These are phyloP conservation scores for Candida orba DNA, from an alignment of 805 yeast species.

Conservation along the genomic window DNA sequence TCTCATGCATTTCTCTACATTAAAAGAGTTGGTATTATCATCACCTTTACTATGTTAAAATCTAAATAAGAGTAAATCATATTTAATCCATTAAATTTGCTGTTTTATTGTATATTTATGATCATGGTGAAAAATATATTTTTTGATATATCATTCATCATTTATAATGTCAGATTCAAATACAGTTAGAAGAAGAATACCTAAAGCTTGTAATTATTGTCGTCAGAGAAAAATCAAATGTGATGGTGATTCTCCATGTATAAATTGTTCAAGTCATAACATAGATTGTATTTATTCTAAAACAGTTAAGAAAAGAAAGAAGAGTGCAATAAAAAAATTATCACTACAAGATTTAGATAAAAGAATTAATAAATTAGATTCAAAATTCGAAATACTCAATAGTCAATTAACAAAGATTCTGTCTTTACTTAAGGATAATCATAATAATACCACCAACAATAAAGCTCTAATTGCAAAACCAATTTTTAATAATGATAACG, in stretches of 20 bases:
- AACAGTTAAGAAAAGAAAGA: conserved; percentile 18
- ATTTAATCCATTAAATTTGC: too few species aligned
- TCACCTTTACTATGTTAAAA: too few species aligned
- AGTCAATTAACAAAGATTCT: conserved; percentile 11
- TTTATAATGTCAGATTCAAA: neutral
- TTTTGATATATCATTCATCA: neutral
- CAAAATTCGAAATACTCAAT: conserved; percentile 11
- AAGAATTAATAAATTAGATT: conserved; percentile 15
- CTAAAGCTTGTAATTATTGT: conserved; percentile 35
- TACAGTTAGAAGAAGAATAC: conserved; percentile 25
- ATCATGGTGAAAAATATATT: neutral
- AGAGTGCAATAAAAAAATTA: conserved; percentile 13
- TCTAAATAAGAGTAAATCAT: too few species aligned
- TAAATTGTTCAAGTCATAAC: conserved; percentile 78
- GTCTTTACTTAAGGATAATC: conserved; percentile 6
- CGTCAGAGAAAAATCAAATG: conserved; percentile 36
- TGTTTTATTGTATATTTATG: too few species aligned
- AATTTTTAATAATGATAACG: neutral
- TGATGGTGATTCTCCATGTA: conserved; percentile 43
- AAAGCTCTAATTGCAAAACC: neutral
- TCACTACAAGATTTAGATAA: conserved; percentile 21
- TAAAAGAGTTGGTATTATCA: neutral
- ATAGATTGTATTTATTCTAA: conserved; percentile 66
- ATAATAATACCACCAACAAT: neutral
- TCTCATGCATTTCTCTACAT: neutral